Base-by-base conservation (phyloP, 2,329 filamentous ascomycete species). In the Colletotrichum acutatum region DNA sequence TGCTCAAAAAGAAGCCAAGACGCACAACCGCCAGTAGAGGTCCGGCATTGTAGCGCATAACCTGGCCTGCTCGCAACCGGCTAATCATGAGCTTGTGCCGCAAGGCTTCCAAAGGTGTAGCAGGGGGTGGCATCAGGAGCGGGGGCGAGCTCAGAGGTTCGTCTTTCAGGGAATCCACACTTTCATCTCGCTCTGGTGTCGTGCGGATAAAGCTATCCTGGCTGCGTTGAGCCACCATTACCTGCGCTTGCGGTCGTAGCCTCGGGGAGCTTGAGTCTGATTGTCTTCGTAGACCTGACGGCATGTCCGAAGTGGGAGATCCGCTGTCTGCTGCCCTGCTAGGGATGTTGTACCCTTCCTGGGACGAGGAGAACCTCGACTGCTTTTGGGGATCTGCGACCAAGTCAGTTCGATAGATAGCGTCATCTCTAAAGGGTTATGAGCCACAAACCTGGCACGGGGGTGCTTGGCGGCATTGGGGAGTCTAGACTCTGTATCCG, bases 1-100 rank as follows among this genome's bases (percentile, higher is more conserved):
- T 98, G 62, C 88, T 76, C 6, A 92, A 80, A 77, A 97, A 95
- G 1, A 95, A 76, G 1, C 81, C 77, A 3, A 94, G 82, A 60
- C 92, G 91, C 24, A 88, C 75, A 5, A 84, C 66, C 61, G 82
- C 80, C 80, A 81, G 78, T 74, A 82, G 75, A 5, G 78, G 77
- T 26, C 78, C 79, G 7, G 75, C 76, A 74, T 83, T 80, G 42
- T 64, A 52, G 42, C 34, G 30, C 19, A 78, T 74, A 7, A 82
- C 42, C 8, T 79, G 62, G 75, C 74, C 77, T 79, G 83, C 54
- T 77, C 78, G 75, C 74, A 88, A 83, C 62, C 82, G 77, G 3
- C 78, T 76, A n/a, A 87, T 68, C 26, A 78, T 76, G 4, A 80
- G 76, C 59, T 78, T 79, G 57, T 85, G 81, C 46, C 78, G 80